phyloP scores from a whole-genome alignment of 306 rosid species.

The Vachellia collinsii region DNA sequence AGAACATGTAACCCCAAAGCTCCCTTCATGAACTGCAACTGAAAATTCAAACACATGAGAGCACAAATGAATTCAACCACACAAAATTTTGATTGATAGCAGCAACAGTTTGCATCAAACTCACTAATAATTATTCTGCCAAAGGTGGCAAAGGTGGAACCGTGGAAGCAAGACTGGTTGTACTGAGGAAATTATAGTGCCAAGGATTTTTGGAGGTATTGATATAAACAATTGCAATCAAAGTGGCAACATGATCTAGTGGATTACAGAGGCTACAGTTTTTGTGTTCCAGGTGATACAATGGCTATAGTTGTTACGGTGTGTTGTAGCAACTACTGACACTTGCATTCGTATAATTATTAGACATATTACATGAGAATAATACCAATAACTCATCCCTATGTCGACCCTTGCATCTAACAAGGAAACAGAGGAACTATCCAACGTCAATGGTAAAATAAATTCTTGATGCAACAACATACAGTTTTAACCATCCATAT shows the following conservation, averaged over 20 bases:
- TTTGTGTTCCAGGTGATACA: conserved; percentile 1
- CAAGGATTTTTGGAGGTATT: not conserved
- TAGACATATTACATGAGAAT: conserved; percentile 16
- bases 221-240: conserved; percentile 1
- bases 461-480: conserved; percentile 7
- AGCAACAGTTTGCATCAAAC: conserved; percentile 19
- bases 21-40: not conserved
- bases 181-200: not conserved
- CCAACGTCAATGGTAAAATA: not conserved
- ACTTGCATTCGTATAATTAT: conserved; percentile 8
- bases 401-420: not conserved
- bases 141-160: not conserved
- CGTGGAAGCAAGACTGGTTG: conserved; percentile 1
- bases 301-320: not conserved
- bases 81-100: not conserved
- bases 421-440: conserved; percentile 6
- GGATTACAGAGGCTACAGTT: not conserved
- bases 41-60: not conserved
- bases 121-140: not conserved
- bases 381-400: not conserved
- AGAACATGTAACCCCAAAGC: not conserved
- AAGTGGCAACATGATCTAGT: not conserved
- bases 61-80: conserved; percentile 7
- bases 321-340: not conserved
- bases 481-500: conserved; percentile 9